Conservation (phyloP, 2,329 filamentous ascomycete species). For the Penicillium occitanis region DNA sequence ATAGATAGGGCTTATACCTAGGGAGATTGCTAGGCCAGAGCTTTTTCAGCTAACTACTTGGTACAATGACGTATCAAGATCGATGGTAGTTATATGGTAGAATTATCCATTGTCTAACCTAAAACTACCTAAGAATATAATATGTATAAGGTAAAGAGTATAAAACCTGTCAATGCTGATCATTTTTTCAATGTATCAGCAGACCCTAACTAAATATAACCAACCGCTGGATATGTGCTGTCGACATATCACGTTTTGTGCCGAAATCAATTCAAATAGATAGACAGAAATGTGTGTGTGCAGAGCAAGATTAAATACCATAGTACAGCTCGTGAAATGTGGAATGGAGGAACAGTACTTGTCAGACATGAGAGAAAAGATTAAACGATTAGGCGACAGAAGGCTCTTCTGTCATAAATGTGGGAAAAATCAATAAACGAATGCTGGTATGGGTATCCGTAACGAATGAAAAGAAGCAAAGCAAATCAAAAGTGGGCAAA, state of each 20-base stretch:
- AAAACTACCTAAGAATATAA: neutral
- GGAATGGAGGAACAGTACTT: neutral
- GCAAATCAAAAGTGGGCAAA: neutral
- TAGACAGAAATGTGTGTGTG: slow-evolving; percentile 1
- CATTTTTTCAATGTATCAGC: neutral
- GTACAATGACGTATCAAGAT: neutral
- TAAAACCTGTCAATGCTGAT: neutral
- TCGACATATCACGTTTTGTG: neutral
- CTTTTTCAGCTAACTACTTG: neutral
- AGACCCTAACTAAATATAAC: neutral
- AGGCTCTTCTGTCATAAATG: slow-evolving; percentile 10
- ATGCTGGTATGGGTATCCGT: slow-evolving; percentile 20
- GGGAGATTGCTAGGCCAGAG: too few relatives aligned
- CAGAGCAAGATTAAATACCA: slow-evolving; percentile 4
- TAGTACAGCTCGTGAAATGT: slow-evolving; percentile 8
- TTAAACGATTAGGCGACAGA: slow-evolving; percentile 19
- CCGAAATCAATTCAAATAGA: slow-evolving; percentile 4
- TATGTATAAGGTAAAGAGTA: neutral
- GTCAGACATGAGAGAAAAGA: slow-evolving; percentile 8
- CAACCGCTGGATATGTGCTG: neutral
- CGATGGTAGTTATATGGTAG: neutral
- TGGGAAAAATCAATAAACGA: slow-evolving; percentile 1
- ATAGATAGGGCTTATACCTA: too few relatives aligned
- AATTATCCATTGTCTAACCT: slow-evolving; percentile 2
- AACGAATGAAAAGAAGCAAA: slow-evolving; percentile 14